Base-by-base conservation (phyloP, 2,329 filamentous ascomycete genomes). In the Bipolaris cookei region DNA sequence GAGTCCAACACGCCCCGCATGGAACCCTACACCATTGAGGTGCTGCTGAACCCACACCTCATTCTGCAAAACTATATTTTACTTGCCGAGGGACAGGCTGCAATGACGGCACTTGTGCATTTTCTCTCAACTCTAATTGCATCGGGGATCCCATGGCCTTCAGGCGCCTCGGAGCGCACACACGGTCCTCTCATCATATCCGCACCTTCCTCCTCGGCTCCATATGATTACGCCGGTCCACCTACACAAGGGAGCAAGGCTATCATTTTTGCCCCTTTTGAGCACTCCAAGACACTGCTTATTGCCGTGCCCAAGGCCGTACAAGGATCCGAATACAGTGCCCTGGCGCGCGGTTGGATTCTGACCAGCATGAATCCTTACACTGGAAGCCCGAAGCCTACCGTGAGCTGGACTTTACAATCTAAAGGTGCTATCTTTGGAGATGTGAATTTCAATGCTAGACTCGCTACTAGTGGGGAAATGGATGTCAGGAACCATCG, bases 371-470 rank as follows among this genome's bases (percentile, higher is more conserved):
- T 66, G 61, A 68, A 61, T 51, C 52, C 63, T n/a, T 68, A 53
- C 30, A 72, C 68, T 1, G 68, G 67, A 0, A 62, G 62, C 50
- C 39, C 60, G 5, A 62, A 65, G 16, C 51, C 47, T 14, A 59
- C 54, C n/a, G 68, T 71, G 6, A 71, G 74, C 23, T 80, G 78
- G 78, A 78, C 73, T 1, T 35, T 80, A 25, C 64, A 75, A 30
- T 71, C 71, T 3, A 80, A 80, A 64, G 72, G 72, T 1, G 70
- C 76, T 2, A 55, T 80, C 6, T 79, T 80, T 67, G 75, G 74
- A 16, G 78, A 78, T 53, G 50, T 23, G 11, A 49, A 49, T 8
- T 73, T 75, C 25, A 56, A 55, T 38, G 54, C 30, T 2, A 62
- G 48, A 4, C 32, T 72, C 38, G 65, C 56, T 18, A 47, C 56